Evolutionary conservation across 1,139 yeast species (phyloP).

Genomic region (Zhuliangozyma blackwelliae): DNA sequence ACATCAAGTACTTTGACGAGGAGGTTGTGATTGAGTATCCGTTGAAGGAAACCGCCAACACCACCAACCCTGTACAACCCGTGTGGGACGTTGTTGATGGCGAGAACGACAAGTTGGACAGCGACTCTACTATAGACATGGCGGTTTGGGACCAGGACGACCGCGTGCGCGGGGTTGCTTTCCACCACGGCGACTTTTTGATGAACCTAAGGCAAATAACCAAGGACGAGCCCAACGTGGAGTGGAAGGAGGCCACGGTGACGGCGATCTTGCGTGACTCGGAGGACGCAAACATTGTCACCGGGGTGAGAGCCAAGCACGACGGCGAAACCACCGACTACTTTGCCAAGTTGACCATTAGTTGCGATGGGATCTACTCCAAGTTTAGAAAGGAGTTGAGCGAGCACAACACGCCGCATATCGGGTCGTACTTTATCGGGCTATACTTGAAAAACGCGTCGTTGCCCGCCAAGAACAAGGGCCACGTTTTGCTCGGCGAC

Average conservation of each 20-base stretch:
- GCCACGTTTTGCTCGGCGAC: slow-evolving; percentile 84
- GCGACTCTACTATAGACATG: slow-evolving; percentile 46
- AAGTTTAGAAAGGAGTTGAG: slow-evolving; percentile 77
- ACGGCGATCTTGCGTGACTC: slow-evolving; percentile 52
- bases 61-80: slow-evolving; percentile 41
- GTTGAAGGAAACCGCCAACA: slow-evolving; percentile 45
- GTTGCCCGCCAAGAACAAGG: slow-evolving; percentile 70
- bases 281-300: slow-evolving; percentile 47
- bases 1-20: slow-evolving; percentile 61
- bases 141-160: slow-evolving; percentile 58
- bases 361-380: slow-evolving; percentile 94
- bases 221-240: slow-evolving; percentile 61
- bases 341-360: slow-evolving; percentile 62
- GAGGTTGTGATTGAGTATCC: slow-evolving; percentile 68
- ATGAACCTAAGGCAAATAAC: slow-evolving; percentile 74
- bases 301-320: slow-evolving; percentile 58
- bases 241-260: slow-evolving; percentile 79
- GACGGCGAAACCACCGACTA: slow-evolving; percentile 24
- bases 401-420: slow-evolving; percentile 53
- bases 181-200: slow-evolving; percentile 89
- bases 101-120: slow-evolving; percentile 51
- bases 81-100: slow-evolving; percentile 51
- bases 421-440: slow-evolving; percentile 86
- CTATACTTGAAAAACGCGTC: slow-evolving; percentile 67
- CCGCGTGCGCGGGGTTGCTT: slow-evolving; percentile 72